Conservation (phyloP, 176 grass and related monocot genomes). For the Puya raimondii region DNA sequence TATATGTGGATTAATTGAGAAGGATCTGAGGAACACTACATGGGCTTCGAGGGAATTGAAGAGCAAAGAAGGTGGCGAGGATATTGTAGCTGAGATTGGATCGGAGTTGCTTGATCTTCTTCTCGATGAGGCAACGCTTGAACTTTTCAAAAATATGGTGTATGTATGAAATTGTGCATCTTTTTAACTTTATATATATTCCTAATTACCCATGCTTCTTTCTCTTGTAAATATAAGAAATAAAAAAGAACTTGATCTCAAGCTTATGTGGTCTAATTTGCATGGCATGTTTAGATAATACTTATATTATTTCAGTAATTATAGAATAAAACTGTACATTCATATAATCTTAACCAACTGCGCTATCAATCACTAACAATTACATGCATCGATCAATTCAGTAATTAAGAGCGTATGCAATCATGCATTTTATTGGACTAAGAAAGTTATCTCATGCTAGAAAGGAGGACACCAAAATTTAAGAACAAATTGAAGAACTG, state of each 20-base stretch:
- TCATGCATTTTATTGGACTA: too few relatives aligned
- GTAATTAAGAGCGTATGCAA: too few relatives aligned
- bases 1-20: slow-evolving; percentile 27
- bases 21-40: slow-evolving; percentile 18
- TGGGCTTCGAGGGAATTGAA: slow-evolving; percentile 12
- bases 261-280: neutral
- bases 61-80: slow-evolving; percentile 1
- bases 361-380: too few relatives aligned
- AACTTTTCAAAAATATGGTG: slow-evolving; percentile 13
- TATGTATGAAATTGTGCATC: slow-evolving; percentile 11
- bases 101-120: slow-evolving; percentile 28
- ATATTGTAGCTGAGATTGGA: slow-evolving; percentile 15
- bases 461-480: too few relatives aligned
- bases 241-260: neutral
- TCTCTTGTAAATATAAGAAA: neutral
- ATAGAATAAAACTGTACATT: too few relatives aligned
- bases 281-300: too few relatives aligned
- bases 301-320: too few relatives aligned
- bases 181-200: neutral
- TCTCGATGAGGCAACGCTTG: slow-evolving; percentile 21
- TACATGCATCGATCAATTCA: too few relatives aligned
- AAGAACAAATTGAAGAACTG: too few relatives aligned
- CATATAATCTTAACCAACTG: too few relatives aligned
- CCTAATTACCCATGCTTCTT: slow-evolving; percentile 12
- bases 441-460: too few relatives aligned